These are phyloP conservation scores for Aspergillus tubingensis DNA, from an alignment of 2,329 filamentous ascomycete genomes.

Conservation along the genomic window DNA sequence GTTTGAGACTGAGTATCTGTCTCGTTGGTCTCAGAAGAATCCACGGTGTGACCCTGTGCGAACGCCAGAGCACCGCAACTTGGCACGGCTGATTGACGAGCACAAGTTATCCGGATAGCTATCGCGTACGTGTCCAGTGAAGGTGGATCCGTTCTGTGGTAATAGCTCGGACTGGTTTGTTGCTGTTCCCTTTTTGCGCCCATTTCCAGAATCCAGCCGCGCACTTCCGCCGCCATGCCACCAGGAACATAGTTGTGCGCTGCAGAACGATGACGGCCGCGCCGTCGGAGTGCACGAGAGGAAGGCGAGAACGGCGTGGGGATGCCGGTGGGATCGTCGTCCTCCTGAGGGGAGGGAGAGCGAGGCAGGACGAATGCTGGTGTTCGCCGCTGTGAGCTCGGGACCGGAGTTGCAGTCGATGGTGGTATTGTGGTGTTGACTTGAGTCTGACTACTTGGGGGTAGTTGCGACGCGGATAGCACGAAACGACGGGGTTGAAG, in stretches of 20 bases:
- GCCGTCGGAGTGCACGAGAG: slow-evolving; percentile 32
- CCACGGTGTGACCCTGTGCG: slow-evolving; percentile 15
- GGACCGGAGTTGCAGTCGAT: slow-evolving; percentile 17
- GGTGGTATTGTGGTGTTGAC: neutral
- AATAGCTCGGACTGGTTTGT: neutral
- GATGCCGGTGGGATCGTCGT: slow-evolving; percentile 21
- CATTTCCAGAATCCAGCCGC: slow-evolving; percentile 45
- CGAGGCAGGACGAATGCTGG: slow-evolving; percentile 42
- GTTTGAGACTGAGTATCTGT: slow-evolving; percentile 5
- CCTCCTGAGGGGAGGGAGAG: slow-evolving; percentile 33
- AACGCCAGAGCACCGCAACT: slow-evolving; percentile 32
- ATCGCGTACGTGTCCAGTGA: slow-evolving; percentile 19
- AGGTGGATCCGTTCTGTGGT: neutral
- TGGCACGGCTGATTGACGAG: slow-evolving; percentile 19
- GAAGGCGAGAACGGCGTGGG: slow-evolving; percentile 41
- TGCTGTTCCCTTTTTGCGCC: slow-evolving; percentile 33
- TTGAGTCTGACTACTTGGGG: slow-evolving; percentile 21
- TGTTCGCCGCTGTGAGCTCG: slow-evolving; percentile 10
- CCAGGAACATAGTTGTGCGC: slow-evolving; percentile 34
- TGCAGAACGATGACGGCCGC: slow-evolving; percentile 29
- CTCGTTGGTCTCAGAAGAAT: neutral
- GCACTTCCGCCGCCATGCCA: slow-evolving; percentile 44
- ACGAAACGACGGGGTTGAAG: slow-evolving; percentile 33
- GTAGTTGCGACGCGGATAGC: slow-evolving; percentile 27
- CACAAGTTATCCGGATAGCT: slow-evolving; percentile 20